phyloP scores from a whole-genome alignment of 306 rosid species.

The Lablab purpureus region DNA sequence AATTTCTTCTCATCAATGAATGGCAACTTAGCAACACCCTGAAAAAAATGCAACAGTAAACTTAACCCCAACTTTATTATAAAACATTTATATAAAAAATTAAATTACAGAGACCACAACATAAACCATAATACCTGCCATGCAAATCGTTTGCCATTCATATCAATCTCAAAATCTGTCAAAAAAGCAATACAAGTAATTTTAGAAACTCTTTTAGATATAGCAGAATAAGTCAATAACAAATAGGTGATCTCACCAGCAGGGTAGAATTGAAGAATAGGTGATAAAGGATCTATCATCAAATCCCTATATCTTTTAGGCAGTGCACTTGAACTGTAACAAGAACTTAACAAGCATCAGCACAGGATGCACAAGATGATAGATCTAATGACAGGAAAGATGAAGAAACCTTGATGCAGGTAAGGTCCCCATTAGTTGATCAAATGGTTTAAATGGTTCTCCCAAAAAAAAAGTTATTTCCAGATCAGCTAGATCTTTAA shows the following conservation, averaged over 20 bases:
- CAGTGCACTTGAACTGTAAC: constrained; percentile 85
- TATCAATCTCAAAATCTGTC: constrained; percentile 94
- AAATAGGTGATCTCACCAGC: constrained; percentile 65
- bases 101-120: not conserved
- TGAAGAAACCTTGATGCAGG: constrained; percentile 86
- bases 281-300: constrained; percentile 87
- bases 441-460: constrained; percentile 93
- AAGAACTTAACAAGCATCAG: constrained; percentile 48
- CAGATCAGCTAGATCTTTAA: constrained; percentile 76
- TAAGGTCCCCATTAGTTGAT: constrained; percentile 98
- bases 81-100: constrained; percentile 28
- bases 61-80: constrained; percentile 35
- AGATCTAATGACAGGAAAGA: constrained; percentile 38
- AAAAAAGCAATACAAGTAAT: constrained; percentile 40
- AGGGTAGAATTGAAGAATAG: constrained; percentile 82
- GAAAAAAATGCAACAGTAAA: constrained; percentile 42
- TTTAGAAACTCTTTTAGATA: constrained; percentile 28
- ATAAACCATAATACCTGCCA: constrained; percentile 78
- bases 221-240: constrained; percentile 34
- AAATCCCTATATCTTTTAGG: constrained; percentile 83
- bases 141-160: constrained; percentile 95
- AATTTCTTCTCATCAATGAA: constrained; percentile 91
- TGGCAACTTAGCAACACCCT: constrained; percentile 98
- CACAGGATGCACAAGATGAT: constrained; percentile 34
- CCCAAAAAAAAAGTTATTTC: constrained; percentile 92